Percentiles rank a stretch among this genome's conserved stretches.
phyloP scores from a whole-genome alignment of 2,329 filamentous ascomycete species.

The Fusarium xyrophilum region DNA sequence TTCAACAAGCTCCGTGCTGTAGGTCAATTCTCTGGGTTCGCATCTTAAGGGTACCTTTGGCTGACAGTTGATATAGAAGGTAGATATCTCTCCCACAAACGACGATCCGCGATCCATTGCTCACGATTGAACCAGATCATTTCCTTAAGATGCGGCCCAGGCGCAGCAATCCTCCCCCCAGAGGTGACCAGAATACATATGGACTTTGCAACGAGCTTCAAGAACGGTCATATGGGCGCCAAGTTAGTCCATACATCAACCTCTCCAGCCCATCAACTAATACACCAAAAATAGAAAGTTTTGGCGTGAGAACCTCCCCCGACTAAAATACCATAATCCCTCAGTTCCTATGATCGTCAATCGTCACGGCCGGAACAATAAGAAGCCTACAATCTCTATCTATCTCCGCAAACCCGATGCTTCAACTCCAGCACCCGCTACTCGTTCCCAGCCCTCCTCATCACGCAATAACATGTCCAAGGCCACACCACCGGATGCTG shows the following conservation, averaged over 20 bases:
- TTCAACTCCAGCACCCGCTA: slow-evolving; percentile 36
- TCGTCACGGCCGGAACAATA: slow-evolving; percentile 64
- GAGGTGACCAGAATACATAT: slow-evolving; percentile 78
- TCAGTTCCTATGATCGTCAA: slow-evolving; percentile 81
- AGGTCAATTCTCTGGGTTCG: slow-evolving; percentile 48
- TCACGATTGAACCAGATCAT: slow-evolving; percentile 64
- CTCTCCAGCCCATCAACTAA: slow-evolving; percentile 8
- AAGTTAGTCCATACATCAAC: slow-evolving; percentile 58
- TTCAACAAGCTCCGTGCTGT: slow-evolving; percentile 78
- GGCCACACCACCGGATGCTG: slow-evolving; percentile 56
- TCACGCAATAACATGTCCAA: slow-evolving; percentile 57
- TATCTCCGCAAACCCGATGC: slow-evolving; percentile 60
- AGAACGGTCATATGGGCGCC: slow-evolving; percentile 74
- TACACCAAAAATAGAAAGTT: slow-evolving; percentile 70
- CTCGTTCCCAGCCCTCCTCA: slow-evolving; percentile 53
- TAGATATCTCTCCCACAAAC: slow-evolving; percentile 42
- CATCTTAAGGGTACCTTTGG: neutral
- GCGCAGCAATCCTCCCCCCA: slow-evolving; percentile 79
- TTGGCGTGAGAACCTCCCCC: slow-evolving; percentile 81
- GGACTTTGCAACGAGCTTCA: slow-evolving; percentile 69
- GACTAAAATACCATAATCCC: slow-evolving; percentile 95
- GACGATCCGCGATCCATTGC: slow-evolving; percentile 34
- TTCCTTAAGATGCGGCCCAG: slow-evolving; percentile 78
- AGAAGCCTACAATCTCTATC: slow-evolving; percentile 68
- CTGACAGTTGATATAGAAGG: slow-evolving; percentile 50